These are phyloP conservation scores for Rhodosporidiobolus sp. DNA, from an alignment of 768 basidiomycete species.

Conservation along the genomic window DNA sequence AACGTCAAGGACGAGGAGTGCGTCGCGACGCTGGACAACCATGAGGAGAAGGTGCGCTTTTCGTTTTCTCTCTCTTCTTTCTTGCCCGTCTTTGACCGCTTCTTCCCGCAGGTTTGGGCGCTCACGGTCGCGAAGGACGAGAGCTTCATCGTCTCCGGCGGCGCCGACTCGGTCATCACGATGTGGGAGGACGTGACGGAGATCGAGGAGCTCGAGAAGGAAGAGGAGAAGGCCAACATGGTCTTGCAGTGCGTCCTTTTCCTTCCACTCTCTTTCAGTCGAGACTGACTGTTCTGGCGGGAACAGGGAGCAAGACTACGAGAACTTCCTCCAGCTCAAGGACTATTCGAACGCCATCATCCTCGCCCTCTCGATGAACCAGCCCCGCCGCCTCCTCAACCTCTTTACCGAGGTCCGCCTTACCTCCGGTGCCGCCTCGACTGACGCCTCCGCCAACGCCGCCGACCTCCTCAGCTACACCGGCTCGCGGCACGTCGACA, in stretches of 20 bases:
- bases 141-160: constrained; percentile 80
- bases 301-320: constrained; percentile 89
- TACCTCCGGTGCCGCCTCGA: constrained; percentile 1
- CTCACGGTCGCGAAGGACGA: constrained; percentile 78
- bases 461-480: constrained; percentile 53
- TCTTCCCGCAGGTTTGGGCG: constrained; percentile 80
- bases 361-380: constrained; percentile 86
- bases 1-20: constrained; percentile 85
- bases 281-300: neutral
- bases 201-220: constrained; percentile 71
- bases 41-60: constrained; percentile 85
- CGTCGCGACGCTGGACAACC: constrained; percentile 84
- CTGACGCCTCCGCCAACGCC: constrained; percentile 37
- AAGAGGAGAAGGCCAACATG: constrained; percentile 65
- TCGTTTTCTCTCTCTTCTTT: neutral
- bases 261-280: neutral
- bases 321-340: constrained; percentile 78
- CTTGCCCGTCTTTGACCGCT: neutral
- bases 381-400: constrained; percentile 77
- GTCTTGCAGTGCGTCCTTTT: constrained; percentile 68
- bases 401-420: constrained; percentile 68
- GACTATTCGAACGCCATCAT: constrained; percentile 89
- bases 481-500: constrained; percentile 70
- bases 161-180: constrained; percentile 91
- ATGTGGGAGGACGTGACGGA: constrained; percentile 96